Base-by-base conservation (phyloP, 139 green algal species). In the Ettlia oleoabundans region DNA sequence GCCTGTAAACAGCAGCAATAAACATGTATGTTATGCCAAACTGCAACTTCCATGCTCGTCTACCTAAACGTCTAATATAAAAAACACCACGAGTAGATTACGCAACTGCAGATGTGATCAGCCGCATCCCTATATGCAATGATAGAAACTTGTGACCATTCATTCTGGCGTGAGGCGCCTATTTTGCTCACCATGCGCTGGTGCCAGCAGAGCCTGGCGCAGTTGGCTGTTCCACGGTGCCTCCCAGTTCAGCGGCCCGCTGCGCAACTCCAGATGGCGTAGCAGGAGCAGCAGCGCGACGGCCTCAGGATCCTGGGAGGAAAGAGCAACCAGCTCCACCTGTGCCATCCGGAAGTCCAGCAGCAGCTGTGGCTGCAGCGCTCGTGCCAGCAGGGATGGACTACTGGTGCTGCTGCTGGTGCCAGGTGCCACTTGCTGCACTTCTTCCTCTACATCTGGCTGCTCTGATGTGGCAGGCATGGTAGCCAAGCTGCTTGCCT, bases 201-300 rank as follows among this genome's bases (percentile, higher is more conserved):
- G 75, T 21, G 75, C 75, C 58, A 72, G 75, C 75, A 81, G 75
- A 0, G 75, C 33, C 38, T 40, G 28, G 3, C 75, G 75, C 75
- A 81, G 75, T 15, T 40, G 75, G 58, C 40, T 58, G 58, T 71
- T 81, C 58, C 75, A 70, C 2, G 75, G 58, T 2, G 58, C 75
- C 40, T 81, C 30, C 75, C 75, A 81, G 40, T 70, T 61, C 22
- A 81, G 75, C 15, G 37, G 15, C 4, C 75, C 75, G 40, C 75
- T 61, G 58, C 40, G 58, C 28, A 70, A 19, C 38, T 81, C 75
- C 40, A 81, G 58, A 55, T 81, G 75, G 22, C n/a, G 58, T 40
- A 81, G 75, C 58, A 41, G 55, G 24, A 81, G 38, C 40, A 43
- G 38, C n/a, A 38, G 26, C 0, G 75, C 75, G 0, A 38, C 30